Conservation (phyloP, 805 yeast genomes). For the Candida yuanshanica region DNA sequence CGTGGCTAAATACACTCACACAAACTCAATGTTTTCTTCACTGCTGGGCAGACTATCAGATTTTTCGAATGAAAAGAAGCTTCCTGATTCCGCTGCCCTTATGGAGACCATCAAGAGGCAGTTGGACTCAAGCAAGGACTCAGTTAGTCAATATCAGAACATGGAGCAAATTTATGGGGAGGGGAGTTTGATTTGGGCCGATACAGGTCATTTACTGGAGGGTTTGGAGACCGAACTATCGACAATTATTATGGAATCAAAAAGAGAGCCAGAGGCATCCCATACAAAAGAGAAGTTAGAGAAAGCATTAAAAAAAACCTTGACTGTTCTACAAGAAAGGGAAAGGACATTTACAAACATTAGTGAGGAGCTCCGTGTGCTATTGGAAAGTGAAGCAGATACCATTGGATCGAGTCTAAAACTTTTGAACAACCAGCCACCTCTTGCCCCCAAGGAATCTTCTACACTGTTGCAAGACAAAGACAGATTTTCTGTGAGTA, state of each 20-base stretch:
- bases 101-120: conserved; percentile 19
- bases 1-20: too few relatives aligned
- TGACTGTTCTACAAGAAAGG: conserved; percentile 9
- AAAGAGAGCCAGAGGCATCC: conserved; percentile 1
- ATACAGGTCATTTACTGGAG: conserved; percentile 12
- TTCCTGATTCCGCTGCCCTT: conserved; percentile 6
- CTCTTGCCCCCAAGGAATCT: not conserved
- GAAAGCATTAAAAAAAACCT: conserved; percentile 1
- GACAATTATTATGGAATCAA: conserved; percentile 13
- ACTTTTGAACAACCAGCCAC: conserved; percentile 8
- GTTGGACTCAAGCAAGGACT: conserved; percentile 15
- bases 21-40: not conserved
- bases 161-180: conserved; percentile 14
- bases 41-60: not conserved
- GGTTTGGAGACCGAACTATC: conserved; percentile 15
- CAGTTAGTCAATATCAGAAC: conserved; percentile 3
- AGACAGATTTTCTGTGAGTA: not conserved
- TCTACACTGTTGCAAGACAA: not conserved
- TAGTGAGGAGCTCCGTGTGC: conserved; percentile 10
- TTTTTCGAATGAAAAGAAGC: not conserved
- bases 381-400: conserved; percentile 14
- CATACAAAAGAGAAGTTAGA: conserved; percentile 9
- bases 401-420: conserved; percentile 10
- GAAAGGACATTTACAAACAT: conserved; percentile 5
- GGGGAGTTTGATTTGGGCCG: conserved; percentile 18